Conservation (phyloP, 306 rosid genomes). For the Gastrolobium bilobum region DNA sequence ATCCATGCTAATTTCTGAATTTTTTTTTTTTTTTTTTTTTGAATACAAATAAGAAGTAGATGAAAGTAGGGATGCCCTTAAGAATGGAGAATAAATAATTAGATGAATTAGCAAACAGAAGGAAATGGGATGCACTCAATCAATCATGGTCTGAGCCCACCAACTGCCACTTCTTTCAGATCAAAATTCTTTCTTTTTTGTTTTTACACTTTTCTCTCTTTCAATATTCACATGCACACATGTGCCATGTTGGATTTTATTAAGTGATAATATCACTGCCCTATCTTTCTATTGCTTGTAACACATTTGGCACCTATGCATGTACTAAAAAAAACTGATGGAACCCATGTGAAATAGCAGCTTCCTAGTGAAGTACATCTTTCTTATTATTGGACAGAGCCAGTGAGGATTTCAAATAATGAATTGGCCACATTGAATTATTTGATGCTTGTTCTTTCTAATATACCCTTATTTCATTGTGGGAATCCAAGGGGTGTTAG, state of each 20-base stretch:
- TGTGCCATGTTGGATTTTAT: constrained; percentile 59
- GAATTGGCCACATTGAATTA: constrained; percentile 36
- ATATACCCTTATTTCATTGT: neutral
- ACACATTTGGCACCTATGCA: constrained; percentile 43
- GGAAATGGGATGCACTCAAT: constrained; percentile 62
- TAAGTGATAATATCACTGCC: constrained; percentile 39
- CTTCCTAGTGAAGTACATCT: constrained; percentile 66
- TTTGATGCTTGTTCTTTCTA: constrained; percentile 38
- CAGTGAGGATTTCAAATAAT: constrained; percentile 40
- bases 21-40: neutral
- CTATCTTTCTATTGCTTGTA: constrained; percentile 40
- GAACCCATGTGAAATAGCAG: constrained; percentile 81
- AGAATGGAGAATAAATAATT: constrained; percentile 33
- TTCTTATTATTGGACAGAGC: constrained; percentile 63
- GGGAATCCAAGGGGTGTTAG: constrained; percentile 38
- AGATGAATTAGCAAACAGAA: constrained; percentile 43
- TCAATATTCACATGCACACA: constrained; percentile 79
- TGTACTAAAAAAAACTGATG: constrained; percentile 43
- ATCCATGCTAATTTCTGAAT: neutral
- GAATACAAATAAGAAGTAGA: constrained; percentile 29
- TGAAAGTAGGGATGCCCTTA: constrained; percentile 39
- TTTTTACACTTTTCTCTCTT: constrained; percentile 38
- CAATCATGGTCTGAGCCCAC: constrained; percentile 72
- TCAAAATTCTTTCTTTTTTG: constrained; percentile 22
- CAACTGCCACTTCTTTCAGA: constrained; percentile 58